Base-by-base conservation (phyloP, 495 filamentous ascomycete genomes). In the Penicillium coprophilum region DNA sequence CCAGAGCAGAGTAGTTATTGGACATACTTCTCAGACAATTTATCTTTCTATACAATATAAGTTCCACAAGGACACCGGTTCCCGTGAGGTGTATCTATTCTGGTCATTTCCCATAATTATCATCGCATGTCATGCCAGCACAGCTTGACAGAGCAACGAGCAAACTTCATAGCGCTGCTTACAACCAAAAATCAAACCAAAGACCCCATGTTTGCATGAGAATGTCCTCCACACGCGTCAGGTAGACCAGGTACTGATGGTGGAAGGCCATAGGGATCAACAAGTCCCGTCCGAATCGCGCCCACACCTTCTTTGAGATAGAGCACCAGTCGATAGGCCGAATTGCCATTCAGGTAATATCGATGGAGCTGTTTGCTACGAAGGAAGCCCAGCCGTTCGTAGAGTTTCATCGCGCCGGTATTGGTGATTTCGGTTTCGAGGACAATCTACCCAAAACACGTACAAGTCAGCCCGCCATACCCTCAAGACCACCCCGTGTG, bases 361-460 rank as follows among this genome's bases (percentile, higher is more conserved):
- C 95, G 82, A 67, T 97, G 92, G 39, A 99, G 77, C 45, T 89
- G 87, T 74, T 99, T 99, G 57, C 90, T 96, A 52, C 92, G 78
- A 24, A 99, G 69, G 65, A 99, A 99, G 1, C 95, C 95, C 6
- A 99, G 77, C 1, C 92, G 78, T 67, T 97, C 95, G 73, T 99
- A 99, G 1, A 99, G 77, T 53, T 90, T 88, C 77, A 97, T 93
- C 7, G 91, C 92, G 6, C 91, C 89, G 4, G 86, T 85, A 70
- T 99, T 99, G 17, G 87, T 92, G 67, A 93, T 91, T 75, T 99
- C 95, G 3, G 95, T 99, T 78, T 99, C 95, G 39, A 99, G 84
- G 9, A 92, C 92, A 34, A 98, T 83, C 85, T 89, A 58, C 17
- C 34, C n/a, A 41, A 21, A 21, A n/a, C 49, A 58, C 23, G 28